Conservation (phyloP, 2,329 filamentous ascomycete species). For the Stagonosporopsis vannaccii region DNA sequence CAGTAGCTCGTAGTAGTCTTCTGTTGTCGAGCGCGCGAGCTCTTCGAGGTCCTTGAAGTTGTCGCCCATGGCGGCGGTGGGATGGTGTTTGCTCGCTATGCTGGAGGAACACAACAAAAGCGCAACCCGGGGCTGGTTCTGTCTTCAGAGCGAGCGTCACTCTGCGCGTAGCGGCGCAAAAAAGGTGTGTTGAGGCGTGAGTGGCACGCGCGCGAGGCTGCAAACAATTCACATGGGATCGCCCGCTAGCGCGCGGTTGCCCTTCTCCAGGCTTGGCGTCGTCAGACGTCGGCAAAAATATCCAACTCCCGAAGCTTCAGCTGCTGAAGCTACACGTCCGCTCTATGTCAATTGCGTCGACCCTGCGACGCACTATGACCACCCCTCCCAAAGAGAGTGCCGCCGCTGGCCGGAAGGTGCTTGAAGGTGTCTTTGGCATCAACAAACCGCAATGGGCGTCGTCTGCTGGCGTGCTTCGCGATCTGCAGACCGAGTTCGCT, state of each 20-base stretch:
- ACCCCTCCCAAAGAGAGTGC: constrained; percentile 32
- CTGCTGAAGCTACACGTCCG: constrained; percentile 2
- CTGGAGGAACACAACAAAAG: background rate
- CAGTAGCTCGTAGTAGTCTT: constrained; percentile 81
- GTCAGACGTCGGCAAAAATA: constrained; percentile 4
- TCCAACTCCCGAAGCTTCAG: background rate
- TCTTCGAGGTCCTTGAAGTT: constrained; percentile 53
- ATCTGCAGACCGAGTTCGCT: constrained; percentile 85
- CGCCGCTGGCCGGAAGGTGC: constrained; percentile 51
- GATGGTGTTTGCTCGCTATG: background rate
- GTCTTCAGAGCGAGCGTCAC: background rate
- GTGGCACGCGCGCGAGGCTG: constrained; percentile 16
- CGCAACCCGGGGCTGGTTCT: background rate
- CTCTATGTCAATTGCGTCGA: constrained; percentile 33
- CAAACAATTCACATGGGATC: constrained; percentile 26
- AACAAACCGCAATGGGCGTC: constrained; percentile 89
- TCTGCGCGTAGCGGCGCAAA: background rate
- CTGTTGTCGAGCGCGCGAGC: constrained; percentile 49
- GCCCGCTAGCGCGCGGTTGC: constrained; percentile 22
- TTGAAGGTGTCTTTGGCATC: constrained; percentile 75
- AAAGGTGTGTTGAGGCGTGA: background rate
- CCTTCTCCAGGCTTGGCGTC: constrained; percentile 13
- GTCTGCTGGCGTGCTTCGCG: constrained; percentile 89
- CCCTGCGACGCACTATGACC: constrained; percentile 34
- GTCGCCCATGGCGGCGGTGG: constrained; percentile 42